Base-by-base conservation (phyloP, 805 yeast species). In the Monosporozyma unispora region DNA sequence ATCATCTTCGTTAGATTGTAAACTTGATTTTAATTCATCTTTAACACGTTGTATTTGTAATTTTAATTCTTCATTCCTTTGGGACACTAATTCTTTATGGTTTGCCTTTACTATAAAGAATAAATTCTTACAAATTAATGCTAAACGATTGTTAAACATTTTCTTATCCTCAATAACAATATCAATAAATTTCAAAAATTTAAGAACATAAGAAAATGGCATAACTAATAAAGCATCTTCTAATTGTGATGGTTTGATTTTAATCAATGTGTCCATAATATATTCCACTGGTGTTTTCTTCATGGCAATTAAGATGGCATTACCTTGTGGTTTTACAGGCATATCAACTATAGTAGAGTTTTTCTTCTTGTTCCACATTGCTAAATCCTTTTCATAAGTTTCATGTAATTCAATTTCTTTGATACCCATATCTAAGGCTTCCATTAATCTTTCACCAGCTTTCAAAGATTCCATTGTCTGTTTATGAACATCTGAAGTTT, bases 191-290 rank as follows among this genome's bases (percentile, higher is more conserved):
- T 74, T 75, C 54, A 93, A 74, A 46, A 93, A 73, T 55, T 78
- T 79, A 49, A 82, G 63, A 2, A 90, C 82, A 66, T 82, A 84
- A 10, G 95, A 87, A 60, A 91, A 90, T 29, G 99, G 96, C 48
- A 93, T 72, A 1, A 93, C 95, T 44, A 93, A 69, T 49, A 93
- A 74, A 1, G 98, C 96, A 68, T 93, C 99, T 59, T 91, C 96
- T 33, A 93, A 70, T 59, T 91, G 96, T 0, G 95, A 77, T 0
- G 96, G 79, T 58, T 77, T 84, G 63, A 93, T 87, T 59, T 80
- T 81, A 35, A 71, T 62, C 14, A 91, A 64, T 0, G 82, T 81
- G 44, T 82, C 82, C 69, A 91, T 73, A 21, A 93, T 90, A 60
- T 91, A 84, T 52, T 81, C 79, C 50, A 81, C 85, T 1, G 96